Evolutionary conservation across 495 filamentous ascomycete species (phyloP).

Genomic region (Tuber umbilicatum): DNA sequence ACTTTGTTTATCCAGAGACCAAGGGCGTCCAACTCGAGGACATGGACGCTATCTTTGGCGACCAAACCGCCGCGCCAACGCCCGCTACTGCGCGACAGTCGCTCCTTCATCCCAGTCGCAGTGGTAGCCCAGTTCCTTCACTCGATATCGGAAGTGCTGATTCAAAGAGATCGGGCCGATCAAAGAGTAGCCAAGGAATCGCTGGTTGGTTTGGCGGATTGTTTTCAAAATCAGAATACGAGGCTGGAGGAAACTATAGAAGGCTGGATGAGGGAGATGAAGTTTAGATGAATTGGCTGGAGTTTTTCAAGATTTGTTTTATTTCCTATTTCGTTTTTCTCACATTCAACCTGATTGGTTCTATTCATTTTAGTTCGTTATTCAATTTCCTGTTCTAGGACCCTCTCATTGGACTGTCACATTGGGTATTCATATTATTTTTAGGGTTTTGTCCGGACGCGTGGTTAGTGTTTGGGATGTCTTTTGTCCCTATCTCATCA

Average conservation of each 20-base stretch:
- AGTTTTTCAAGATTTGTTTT: slow-evolving; percentile 8
- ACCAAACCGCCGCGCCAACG: slow-evolving; percentile 37
- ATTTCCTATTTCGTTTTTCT: neutral
- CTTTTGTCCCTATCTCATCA: neutral
- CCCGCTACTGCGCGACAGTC: slow-evolving; percentile 34
- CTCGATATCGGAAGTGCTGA: slow-evolving; percentile 66
- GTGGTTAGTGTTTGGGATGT: neutral
- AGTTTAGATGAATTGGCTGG: slow-evolving; percentile 25
- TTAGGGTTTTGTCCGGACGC: neutral
- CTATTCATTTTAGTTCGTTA: neutral
- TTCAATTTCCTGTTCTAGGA: neutral
- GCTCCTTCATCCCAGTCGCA: slow-evolving; percentile 41
- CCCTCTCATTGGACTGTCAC: neutral
- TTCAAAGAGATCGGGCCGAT: slow-evolving; percentile 40
- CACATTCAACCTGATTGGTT: neutral
- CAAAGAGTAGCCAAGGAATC: slow-evolving; percentile 45
- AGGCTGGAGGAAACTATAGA: slow-evolving; percentile 55
- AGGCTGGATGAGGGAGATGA: slow-evolving; percentile 61
- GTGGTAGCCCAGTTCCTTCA: slow-evolving; percentile 61
- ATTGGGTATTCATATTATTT: neutral
- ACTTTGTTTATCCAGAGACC: slow-evolving; percentile 94
- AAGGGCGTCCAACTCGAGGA: slow-evolving; percentile 91
- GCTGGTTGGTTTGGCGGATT: slow-evolving; percentile 51
- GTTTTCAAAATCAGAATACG: slow-evolving; percentile 44
- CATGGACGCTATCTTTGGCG: slow-evolving; percentile 56